Evolutionary conservation across 2,329 filamentous ascomycete species (phyloP), one percentile per base, ranked within the genome.

Genomic region (Apiospora malaysiana): DNA sequence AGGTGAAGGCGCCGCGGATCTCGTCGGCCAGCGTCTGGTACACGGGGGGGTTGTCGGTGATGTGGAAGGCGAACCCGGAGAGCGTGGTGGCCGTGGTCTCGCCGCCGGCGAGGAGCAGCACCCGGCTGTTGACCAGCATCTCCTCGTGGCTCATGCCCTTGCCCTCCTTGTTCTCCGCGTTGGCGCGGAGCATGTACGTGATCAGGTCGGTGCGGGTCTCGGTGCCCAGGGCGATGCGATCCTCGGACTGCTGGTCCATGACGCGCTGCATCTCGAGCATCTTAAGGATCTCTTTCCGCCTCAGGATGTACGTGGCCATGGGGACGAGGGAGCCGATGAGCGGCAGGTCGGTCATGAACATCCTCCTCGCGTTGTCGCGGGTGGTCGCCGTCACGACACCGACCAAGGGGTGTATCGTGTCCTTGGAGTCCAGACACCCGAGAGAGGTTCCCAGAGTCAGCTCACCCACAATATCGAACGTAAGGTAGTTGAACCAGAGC

Each of bases 391-490:
- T 59, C 27, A 59, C 51, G 14, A 59, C 51, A 21, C 51, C 51
- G 25, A 59, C 51, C 51, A 59, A 21, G 27, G 51, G 51, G 27
- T 59, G 51, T 5, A 59, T 6, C 23, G 51, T 21, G 51, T 59
- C 51, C 16, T 14, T 21, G 16, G 25, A 59, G 16, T 71, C 70
- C 23, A 74, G 51, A 8, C 70, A n/a, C 2, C 65, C 70, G 1
- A 75, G 70, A 9, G 72, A 70, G 27, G 75, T 65, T 4, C 73
- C 74, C 10, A 76, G 74, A 21, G 69, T 72, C 21, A 75, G 72
- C 42, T 75, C 74, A 2, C 72, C 74, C 51, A 75, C 74, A 42
- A 75, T 66, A 40, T 75, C 74, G 43, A 75, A 75, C 0, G 74
- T 75, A 5, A 72, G 45, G 42, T 73, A 74, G 45, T 75, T 72